Percentiles rank a stretch among this genome's conserved stretches.
Evolutionary conservation across 768 basidiomycete species (phyloP).

Genomic region (Trichaptum fuscoviolaceum): DNA sequence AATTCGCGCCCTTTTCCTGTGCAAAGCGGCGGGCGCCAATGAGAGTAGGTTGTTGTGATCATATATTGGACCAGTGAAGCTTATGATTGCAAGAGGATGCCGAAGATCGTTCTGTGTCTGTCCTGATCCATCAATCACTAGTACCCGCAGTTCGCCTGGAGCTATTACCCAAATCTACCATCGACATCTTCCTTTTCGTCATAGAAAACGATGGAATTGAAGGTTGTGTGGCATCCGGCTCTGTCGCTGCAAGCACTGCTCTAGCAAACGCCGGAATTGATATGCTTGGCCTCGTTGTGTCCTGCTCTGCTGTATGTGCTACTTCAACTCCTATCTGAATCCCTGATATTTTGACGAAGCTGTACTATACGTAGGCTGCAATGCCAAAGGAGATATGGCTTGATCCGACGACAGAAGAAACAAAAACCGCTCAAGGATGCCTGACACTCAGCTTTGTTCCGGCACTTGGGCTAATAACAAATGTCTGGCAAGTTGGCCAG

Average conservation of each 20-base stretch:
- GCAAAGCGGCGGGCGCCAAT: constrained; percentile 72
- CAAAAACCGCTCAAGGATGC: constrained; percentile 49
- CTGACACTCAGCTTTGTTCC: constrained; percentile 84
- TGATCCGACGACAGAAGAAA: constrained; percentile 77
- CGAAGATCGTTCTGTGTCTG: constrained; percentile 82
- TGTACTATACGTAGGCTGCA: constrained; percentile 39
- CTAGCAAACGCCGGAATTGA: constrained; percentile 92
- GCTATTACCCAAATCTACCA: constrained; percentile 86
- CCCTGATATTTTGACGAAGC: constrained; percentile 10
- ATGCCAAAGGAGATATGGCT: constrained; percentile 60
- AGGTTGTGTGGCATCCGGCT: constrained; percentile 79
- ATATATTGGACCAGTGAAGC: constrained; percentile 10
- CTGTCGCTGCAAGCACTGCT: constrained; percentile 85
- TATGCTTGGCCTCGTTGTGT: constrained; percentile 80
- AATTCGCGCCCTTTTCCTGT: constrained; percentile 93
- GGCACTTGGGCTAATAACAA: constrained; percentile 77
- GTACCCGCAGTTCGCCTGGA: constrained; percentile 81
- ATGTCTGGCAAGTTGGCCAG: constrained; percentile 79
- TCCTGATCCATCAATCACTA: constrained; percentile 82
- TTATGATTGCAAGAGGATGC: constrained; percentile 61
- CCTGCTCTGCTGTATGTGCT: constrained; percentile 67
- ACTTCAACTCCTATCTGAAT: constrained; percentile 3
- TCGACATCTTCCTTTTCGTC: constrained; percentile 87
- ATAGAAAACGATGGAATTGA: constrained; percentile 93
- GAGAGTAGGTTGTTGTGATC: constrained; percentile 51